These are phyloP conservation scores for Exophiala xenobiotica DNA, from an alignment of 2,329 filamentous ascomycete genomes.

Conservation along the genomic window DNA sequence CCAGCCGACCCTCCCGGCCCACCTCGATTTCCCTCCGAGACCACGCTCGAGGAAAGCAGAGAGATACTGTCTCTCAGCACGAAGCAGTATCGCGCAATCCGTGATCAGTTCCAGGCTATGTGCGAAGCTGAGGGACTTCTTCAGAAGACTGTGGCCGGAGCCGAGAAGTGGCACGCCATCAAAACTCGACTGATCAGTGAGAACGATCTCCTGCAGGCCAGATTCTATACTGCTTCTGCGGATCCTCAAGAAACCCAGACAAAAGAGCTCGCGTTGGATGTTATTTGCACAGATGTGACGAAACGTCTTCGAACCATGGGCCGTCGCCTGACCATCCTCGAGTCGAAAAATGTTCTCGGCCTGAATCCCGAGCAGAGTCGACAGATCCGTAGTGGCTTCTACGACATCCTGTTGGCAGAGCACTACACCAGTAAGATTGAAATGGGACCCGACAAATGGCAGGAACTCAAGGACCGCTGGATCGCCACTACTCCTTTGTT, in stretches of 20 bases:
- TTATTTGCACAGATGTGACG: slow-evolving; percentile 78
- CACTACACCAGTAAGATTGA: slow-evolving; percentile 73
- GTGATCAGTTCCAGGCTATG: slow-evolving; percentile 67
- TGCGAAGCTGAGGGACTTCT: slow-evolving; percentile 66
- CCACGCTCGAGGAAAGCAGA: slow-evolving; percentile 76
- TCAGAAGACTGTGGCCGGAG: slow-evolving; percentile 74
- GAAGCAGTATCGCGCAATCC: slow-evolving; percentile 61
- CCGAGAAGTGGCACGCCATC: slow-evolving; percentile 69
- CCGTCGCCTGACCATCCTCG: slow-evolving; percentile 67
- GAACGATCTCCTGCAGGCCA: slow-evolving; percentile 61
- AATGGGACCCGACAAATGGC: slow-evolving; percentile 69
- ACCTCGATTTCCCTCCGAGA: slow-evolving; percentile 77
- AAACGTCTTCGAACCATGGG: slow-evolving; percentile 70
- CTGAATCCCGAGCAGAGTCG: slow-evolving; percentile 68
- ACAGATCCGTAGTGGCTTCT: slow-evolving; percentile 64
- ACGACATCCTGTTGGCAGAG: slow-evolving; percentile 62
- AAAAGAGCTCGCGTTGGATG: slow-evolving; percentile 70
- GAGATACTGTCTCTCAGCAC: slow-evolving; percentile 65
- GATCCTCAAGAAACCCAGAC: slow-evolving; percentile 36
- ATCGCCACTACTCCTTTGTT: slow-evolving; percentile 58
- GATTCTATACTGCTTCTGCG: slow-evolving; percentile 60
- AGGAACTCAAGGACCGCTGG: slow-evolving; percentile 68
- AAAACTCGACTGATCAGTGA: slow-evolving; percentile 68
- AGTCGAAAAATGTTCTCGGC: slow-evolving; percentile 70
- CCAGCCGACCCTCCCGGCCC: slow-evolving; percentile 67